Evolutionary conservation across 2,329 filamentous ascomycete species (phyloP).

Genomic region (Thielaviopsis ethacetica): DNA sequence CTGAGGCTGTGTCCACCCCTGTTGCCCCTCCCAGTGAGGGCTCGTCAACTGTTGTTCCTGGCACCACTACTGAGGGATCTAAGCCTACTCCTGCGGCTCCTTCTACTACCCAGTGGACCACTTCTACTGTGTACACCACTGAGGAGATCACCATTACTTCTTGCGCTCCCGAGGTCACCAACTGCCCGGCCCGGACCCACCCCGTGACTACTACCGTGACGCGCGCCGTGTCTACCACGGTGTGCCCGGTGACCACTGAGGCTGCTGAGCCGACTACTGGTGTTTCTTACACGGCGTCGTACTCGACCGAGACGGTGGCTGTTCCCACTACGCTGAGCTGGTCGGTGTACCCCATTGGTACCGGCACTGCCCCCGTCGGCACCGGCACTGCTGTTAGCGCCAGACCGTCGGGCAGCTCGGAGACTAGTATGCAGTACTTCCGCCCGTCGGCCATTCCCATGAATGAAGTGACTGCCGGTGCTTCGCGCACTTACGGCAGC

Average conservation of each 20-base stretch:
- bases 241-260: slow-evolving; percentile 23
- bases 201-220: slow-evolving; percentile 1
- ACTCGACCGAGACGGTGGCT: not conserved
- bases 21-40: not conserved
- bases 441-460: not conserved
- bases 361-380: not conserved
- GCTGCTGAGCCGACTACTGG: not conserved
- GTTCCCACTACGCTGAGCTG: not conserved
- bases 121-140: slow-evolving; percentile 2
- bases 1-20: not conserved
- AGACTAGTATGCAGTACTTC: not conserved
- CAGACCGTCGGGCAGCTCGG: not conserved
- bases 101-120: not conserved
- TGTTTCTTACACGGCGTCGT: not conserved
- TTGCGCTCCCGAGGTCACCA: slow-evolving; percentile 5
- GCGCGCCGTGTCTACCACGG: slow-evolving; percentile 26
- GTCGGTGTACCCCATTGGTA: not conserved
- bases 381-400: not conserved
- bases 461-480: not conserved
- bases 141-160: slow-evolving; percentile 6
- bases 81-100: not conserved
- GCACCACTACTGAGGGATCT: not conserved
- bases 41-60: not conserved
- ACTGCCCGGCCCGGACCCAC: slow-evolving; percentile 1
- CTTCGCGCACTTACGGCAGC: not conserved